A percentile compares a stretch with the other conserved stretches of the same genome.
phyloP scores from a whole-genome alignment of 2,329 filamentous ascomycete species.

The Ascochyta pisi region DNA sequence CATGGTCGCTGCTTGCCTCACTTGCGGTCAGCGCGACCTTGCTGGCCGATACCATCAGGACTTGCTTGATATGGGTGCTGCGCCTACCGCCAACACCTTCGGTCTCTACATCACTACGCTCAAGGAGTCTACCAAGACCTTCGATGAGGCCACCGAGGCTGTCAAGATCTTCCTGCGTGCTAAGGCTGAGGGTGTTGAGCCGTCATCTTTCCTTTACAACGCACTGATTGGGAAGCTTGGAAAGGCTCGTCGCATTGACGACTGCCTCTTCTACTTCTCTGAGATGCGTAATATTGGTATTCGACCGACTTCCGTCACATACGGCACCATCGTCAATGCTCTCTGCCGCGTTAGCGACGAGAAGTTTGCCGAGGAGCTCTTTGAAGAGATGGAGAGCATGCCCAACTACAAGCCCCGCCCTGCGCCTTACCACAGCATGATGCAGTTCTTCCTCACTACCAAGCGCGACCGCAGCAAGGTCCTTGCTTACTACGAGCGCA shows the following conservation, averaged over 20 bases:
- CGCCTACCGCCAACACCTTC: constrained; percentile 96
- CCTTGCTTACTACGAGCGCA: constrained; percentile 91
- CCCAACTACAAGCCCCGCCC: constrained; percentile 98
- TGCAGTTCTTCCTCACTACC: constrained; percentile 98
- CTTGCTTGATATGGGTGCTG: constrained; percentile 85
- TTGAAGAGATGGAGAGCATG: constrained; percentile 99
- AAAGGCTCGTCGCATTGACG: constrained; percentile 96
- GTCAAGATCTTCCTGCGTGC: constrained; percentile 97
- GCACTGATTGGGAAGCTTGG: constrained; percentile 97
- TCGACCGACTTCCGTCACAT: constrained; percentile 95
- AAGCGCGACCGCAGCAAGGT: constrained; percentile 97
- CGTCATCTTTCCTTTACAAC: constrained; percentile 97
- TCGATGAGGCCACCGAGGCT: constrained; percentile 95
- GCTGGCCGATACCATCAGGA: constrained; percentile 92
- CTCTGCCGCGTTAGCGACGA: constrained; percentile 97
- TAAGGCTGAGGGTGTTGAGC: constrained; percentile 91
- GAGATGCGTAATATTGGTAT: constrained; percentile 95
- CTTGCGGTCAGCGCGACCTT: constrained; percentile 77
- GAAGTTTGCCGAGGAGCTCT: constrained; percentile 96
- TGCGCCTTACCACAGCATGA: constrained; percentile 98
- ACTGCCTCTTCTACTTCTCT: constrained; percentile 96
- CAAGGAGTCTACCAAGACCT: constrained; percentile 96
- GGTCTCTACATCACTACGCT: constrained; percentile 99
- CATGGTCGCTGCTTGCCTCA: constrained; percentile 92
- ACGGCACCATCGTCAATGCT: constrained; percentile 97